Evolutionary conservation across 176 grass and related monocot species (phyloP).

Genomic region (Leersia perrieri): DNA sequence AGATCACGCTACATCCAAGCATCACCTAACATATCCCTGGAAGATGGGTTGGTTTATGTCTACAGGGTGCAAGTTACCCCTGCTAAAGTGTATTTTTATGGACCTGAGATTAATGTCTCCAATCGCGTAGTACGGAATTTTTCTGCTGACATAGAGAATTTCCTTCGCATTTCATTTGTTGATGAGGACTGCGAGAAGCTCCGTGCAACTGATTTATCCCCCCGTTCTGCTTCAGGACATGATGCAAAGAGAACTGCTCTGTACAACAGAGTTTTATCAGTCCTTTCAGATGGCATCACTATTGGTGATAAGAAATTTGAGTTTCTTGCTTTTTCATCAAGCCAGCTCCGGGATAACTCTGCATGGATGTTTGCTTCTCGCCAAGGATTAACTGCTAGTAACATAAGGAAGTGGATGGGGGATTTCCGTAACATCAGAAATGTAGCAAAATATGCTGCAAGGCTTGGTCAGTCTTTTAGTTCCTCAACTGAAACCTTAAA

Average conservation of each 20-base stretch:
- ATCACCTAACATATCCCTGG: conserved; percentile 47
- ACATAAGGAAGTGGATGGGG: conserved; percentile 86
- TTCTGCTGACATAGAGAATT: conserved; percentile 57
- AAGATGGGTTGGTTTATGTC: conserved; percentile 76
- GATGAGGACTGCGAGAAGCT: conserved; percentile 86
- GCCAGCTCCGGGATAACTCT: conserved; percentile 89
- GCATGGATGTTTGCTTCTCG: conserved; percentile 91
- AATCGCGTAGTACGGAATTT: conserved; percentile 77
- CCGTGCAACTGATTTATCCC: conserved; percentile 67
- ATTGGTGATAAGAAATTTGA: conserved; percentile 80
- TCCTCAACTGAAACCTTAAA: conserved; percentile 79
- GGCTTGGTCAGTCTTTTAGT: conserved; percentile 89
- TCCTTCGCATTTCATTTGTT: conserved; percentile 84
- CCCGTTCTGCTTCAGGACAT: conserved; percentile 35
- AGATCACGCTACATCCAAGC: conserved; percentile 16
- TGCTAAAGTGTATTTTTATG: conserved; percentile 84
- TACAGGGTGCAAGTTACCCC: conserved; percentile 86
- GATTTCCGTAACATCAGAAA: conserved; percentile 71
- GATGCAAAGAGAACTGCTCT: conserved; percentile 49
- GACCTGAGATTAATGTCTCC: conserved; percentile 91
- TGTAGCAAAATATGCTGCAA: conserved; percentile 93
- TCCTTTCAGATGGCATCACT: conserved; percentile 68
- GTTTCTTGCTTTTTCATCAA: conserved; percentile 97
- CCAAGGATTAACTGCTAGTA: conserved; percentile 43
- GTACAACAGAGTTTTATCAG: conserved; percentile 63